A percentile compares a stretch with the other conserved stretches of the same genome.
Evolutionary conservation across 2,329 filamentous ascomycete species (phyloP).

Genomic region (Penicillium sp.): DNA sequence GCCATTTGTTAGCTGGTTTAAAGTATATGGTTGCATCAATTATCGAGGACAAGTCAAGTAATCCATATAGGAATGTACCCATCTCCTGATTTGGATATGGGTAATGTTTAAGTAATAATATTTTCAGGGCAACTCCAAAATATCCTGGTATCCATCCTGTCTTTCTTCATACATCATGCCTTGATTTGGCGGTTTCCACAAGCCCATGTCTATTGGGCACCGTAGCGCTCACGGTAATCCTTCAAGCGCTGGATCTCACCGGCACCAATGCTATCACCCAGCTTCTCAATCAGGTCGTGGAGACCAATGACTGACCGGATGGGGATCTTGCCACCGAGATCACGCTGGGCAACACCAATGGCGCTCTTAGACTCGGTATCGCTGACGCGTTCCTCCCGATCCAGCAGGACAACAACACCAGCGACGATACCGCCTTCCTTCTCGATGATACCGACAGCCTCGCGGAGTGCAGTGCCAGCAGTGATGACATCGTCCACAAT

Average conservation of each 20-base stretch:
- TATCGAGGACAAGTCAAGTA: background rate
- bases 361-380: constrained; percentile 71
- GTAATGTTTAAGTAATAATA: background rate
- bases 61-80: background rate
- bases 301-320: constrained; percentile 71
- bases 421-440: constrained; percentile 80
- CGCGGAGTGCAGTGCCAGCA: constrained; percentile 87
- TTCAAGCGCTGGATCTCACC: constrained; percentile 67
- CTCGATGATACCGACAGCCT: constrained; percentile 86
- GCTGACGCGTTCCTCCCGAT: constrained; percentile 64
- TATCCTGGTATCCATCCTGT: constrained; percentile 27
- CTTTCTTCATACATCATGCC: constrained; percentile 26
- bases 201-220: constrained; percentile 33
- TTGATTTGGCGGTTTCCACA: constrained; percentile 2
- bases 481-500: constrained; percentile 98
- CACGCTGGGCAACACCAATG: constrained; percentile 79
- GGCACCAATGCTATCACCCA: constrained; percentile 61
- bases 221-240: constrained; percentile 63
- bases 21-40: background rate
- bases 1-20: constrained; percentile 1
- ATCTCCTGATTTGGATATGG: background rate
- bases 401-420: constrained; percentile 84
- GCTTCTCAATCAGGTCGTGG: constrained; percentile 74
- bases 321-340: constrained; percentile 69
- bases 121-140: constrained; percentile 11